These are phyloP conservation scores for Arxiozyma heterogenica DNA, from an alignment of 1,139 yeast genomes.

Conservation along the genomic window DNA sequence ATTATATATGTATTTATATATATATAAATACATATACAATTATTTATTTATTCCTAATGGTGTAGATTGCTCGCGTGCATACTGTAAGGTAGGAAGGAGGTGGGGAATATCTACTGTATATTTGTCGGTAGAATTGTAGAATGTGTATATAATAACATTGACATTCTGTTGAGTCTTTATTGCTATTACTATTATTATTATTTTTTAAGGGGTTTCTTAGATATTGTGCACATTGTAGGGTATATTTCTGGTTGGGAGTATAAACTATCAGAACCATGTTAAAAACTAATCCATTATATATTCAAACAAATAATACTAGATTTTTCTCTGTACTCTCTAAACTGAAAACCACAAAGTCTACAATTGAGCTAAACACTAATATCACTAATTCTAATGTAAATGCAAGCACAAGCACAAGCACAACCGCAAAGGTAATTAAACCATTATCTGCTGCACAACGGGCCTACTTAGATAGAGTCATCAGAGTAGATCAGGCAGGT, in stretches of 20 bases:
- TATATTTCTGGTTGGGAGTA: background rate
- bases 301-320: background rate
- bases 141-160: too few relatives aligned
- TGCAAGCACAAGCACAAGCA: background rate
- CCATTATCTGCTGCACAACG: conserved; percentile 49
- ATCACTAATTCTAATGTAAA: background rate
- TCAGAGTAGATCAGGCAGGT: conserved; percentile 96
- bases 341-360: conserved; percentile 2
- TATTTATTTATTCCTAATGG: too few relatives aligned
- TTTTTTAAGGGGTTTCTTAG: too few relatives aligned
- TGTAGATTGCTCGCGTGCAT: too few relatives aligned
- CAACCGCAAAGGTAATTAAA: conserved; percentile 1
- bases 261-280: background rate
- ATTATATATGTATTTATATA: too few relatives aligned
- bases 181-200: too few relatives aligned
- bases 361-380: background rate
- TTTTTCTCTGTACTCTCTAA: conserved; percentile 9
- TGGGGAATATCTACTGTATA: too few relatives aligned
- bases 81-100: too few relatives aligned
- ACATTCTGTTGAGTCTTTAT: too few relatives aligned
- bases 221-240: too few relatives aligned
- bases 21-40: too few relatives aligned
- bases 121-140: too few relatives aligned
- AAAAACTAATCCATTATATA: background rate
- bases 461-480: conserved; percentile 64